Percentiles rank a stretch among this genome's conserved stretches.
Evolutionary conservation across 2,329 filamentous ascomycete species (phyloP).

Genomic region (Gyromitra esculenta): DNA sequence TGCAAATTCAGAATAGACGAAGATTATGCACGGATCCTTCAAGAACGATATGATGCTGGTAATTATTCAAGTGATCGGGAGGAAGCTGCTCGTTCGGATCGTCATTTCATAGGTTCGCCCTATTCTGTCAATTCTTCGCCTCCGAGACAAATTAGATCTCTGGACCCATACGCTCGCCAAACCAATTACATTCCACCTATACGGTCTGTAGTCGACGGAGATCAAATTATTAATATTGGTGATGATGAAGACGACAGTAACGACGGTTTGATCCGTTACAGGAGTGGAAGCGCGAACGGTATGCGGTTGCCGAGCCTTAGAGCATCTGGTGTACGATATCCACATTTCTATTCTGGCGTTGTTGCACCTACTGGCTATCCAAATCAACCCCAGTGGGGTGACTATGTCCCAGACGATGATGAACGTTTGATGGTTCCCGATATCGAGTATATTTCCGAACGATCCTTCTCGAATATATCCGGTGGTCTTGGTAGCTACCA

Average conservation of each 20-base stretch:
- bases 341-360: conserved; percentile 21
- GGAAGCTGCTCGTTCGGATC: conserved; percentile 32
- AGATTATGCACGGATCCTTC: conserved; percentile 28
- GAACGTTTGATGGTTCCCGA: background rate
- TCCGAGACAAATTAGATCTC: conserved; percentile 25
- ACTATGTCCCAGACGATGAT: conserved; percentile 28
- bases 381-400: conserved; percentile 14
- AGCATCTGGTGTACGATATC: conserved; percentile 16
- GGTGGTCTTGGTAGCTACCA: conserved; percentile 14
- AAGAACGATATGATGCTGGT: conserved; percentile 42
- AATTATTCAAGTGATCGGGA: conserved; percentile 38
- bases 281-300: background rate
- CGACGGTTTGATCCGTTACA: conserved; percentile 18
- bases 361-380: conserved; percentile 13
- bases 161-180: conserved; percentile 29
- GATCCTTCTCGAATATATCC: conserved; percentile 1
- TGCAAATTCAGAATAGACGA: conserved; percentile 42
- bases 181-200: conserved; percentile 29
- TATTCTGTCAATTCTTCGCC: conserved; percentile 43
- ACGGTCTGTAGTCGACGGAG: background rate
- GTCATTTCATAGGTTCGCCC: conserved; percentile 33
- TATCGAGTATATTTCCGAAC: conserved; percentile 25
- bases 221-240: conserved; percentile 30
- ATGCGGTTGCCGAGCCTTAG: conserved; percentile 31
- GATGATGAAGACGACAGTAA: conserved; percentile 38